phyloP scores from a whole-genome alignment of 768 basidiomycete genomes.

The Pisolithus tinctorius region DNA sequence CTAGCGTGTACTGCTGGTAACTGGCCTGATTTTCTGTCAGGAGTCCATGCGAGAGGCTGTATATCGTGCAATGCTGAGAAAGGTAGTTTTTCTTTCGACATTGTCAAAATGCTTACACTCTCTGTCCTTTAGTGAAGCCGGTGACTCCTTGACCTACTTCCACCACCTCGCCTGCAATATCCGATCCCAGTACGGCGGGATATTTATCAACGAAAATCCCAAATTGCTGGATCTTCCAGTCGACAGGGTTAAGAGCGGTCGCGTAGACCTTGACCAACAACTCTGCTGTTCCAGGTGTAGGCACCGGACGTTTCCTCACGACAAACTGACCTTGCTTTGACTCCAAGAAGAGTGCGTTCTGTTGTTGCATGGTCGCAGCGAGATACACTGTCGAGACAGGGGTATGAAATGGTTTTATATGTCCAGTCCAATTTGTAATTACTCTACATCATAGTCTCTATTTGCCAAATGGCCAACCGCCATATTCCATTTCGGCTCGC shows the following conservation, averaged over 20 bases:
- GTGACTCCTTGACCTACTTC: slow-evolving; percentile 32
- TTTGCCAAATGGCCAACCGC: slow-evolving; percentile 26
- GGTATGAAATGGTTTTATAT: background rate
- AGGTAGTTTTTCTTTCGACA: background rate
- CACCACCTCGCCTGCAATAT: slow-evolving; percentile 34
- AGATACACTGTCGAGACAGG: background rate
- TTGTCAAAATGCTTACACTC: slow-evolving; percentile 25
- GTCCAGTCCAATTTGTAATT: background rate
- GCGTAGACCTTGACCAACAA: slow-evolving; percentile 36
- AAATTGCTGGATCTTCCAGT: slow-evolving; percentile 31
- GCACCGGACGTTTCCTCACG: slow-evolving; percentile 20
- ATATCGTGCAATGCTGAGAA: background rate
- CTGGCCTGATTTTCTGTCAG: slow-evolving; percentile 19
- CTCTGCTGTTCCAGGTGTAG: slow-evolving; percentile 32
- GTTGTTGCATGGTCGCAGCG: slow-evolving; percentile 10
- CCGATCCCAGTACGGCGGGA: slow-evolving; percentile 31
- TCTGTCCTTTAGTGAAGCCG: slow-evolving; percentile 32
- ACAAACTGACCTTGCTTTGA: slow-evolving; percentile 24
- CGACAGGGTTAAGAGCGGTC: slow-evolving; percentile 40
- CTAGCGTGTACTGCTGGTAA: slow-evolving; percentile 37
- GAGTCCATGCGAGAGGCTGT: slow-evolving; percentile 27
- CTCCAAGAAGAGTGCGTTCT: slow-evolving; percentile 24
- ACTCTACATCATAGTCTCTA: slow-evolving; percentile 9
- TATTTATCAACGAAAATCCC: slow-evolving; percentile 27
- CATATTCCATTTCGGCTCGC: slow-evolving; percentile 22